Conservation (phyloP, 495 filamentous ascomycete genomes). For the Collariella sp. region DNA sequence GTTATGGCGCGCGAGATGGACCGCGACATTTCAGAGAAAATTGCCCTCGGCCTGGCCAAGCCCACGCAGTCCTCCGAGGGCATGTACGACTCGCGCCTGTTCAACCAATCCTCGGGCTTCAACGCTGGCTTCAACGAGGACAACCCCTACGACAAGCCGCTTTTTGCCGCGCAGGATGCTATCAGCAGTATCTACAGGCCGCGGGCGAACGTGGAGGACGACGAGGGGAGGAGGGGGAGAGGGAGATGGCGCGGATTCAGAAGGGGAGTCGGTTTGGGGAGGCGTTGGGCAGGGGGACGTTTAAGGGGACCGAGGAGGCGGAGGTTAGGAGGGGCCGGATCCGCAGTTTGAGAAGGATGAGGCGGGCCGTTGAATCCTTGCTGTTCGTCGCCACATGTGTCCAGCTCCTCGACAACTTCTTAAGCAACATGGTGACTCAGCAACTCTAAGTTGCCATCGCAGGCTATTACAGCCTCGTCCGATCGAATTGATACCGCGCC, state of each 20-base stretch:
- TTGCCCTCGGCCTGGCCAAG: constrained; percentile 90
- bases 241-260: constrained; percentile 78
- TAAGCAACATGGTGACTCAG: no score
- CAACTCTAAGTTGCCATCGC: no score
- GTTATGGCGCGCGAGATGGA: constrained; percentile 91
- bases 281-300: constrained; percentile 79
- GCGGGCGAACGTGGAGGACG: constrained; percentile 56
- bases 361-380: constrained; percentile 86
- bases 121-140: constrained; percentile 92
- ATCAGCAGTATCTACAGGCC: constrained; percentile 93
- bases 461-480: no score
- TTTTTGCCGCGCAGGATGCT: constrained; percentile 95
- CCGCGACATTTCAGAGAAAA: constrained; percentile 95
- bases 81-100: constrained; percentile 95
- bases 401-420: no score
- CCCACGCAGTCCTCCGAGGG: constrained; percentile 80
- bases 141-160: constrained; percentile 91
- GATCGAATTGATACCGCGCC: no score
- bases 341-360: constrained; percentile 94
- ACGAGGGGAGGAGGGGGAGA: constrained; percentile 66
- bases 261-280: constrained; percentile 74
- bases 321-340: constrained; percentile 87
- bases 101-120: constrained; percentile 90
- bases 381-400: no score
- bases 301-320: constrained; percentile 79